Evolutionary conservation across 495 filamentous ascomycete species (phyloP), one percentile per base, ranked within the genome.

Genomic region (Trichoderma gamsii): DNA sequence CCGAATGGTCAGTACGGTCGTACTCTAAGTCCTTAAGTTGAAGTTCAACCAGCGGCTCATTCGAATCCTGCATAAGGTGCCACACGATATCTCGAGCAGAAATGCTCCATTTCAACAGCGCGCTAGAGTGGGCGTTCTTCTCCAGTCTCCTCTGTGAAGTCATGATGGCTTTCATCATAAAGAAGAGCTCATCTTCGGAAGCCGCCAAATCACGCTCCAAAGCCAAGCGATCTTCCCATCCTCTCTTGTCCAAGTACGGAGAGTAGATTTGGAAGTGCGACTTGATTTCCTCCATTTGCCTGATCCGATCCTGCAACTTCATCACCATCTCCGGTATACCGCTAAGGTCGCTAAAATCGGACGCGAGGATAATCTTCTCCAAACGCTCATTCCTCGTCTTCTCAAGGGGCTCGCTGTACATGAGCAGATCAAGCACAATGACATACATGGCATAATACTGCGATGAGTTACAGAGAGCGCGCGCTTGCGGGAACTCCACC

Each of bases 161-260:
- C 0, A 94, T 99, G 77, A 99, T 98, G 25, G 95, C 95, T 72
- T 99, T 97, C 96, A 98, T 97, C 84, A 98, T 90, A 80, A 99
- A 99, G 81, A 99, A 99, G 43, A 99, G 79, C 78, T 99, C 96
- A 73, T 99, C 96, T 74, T 98, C 96, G 73, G 90, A 97, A 64
- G 84, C 86, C 21, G 90, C 84, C 66, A 99, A 81, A 73, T 99
- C 95, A 52, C 90, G 88, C 72, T 98, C 95, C 29, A 99, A 84
- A 9, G 86, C 75, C 70, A 97, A 79, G 41, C 92, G 86, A 75
- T 97, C 93, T 70, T 94, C 85, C 94, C 95, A 98, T 13, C 92
- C 93, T 73, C 91, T 87, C 71, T 88, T 88, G 73, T 98, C 96
- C 56, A 99, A 79, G 67, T 90, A 90, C 71, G 88, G 90, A 21